Evolutionary conservation across 23 red algal species (phyloP), one percentile per base, ranked within the genome.

Genomic region (Gracilariopsis chorda): DNA sequence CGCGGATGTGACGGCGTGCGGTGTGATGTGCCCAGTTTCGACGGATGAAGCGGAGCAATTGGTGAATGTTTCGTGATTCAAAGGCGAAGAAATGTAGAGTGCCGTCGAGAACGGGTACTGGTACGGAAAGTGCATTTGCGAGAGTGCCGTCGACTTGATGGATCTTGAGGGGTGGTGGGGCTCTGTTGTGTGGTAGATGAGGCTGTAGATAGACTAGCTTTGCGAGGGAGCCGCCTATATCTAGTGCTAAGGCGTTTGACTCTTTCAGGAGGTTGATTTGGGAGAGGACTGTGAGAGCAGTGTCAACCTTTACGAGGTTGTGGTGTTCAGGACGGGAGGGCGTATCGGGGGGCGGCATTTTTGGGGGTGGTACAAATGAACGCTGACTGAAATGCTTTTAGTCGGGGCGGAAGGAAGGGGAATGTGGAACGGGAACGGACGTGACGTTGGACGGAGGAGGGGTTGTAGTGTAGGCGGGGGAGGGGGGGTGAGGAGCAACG

Each of bases 201-300:
- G 86, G 95, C 70, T 98, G 96, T 23, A 98, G 77, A 83, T 98
- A 98, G 41, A 98, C 73, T 48, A 98, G 88, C 51, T 98, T 98
- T 2, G 96, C 92, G 43, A 98, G 86, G 64, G 88, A 90, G 39
- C 96, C 92, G 61, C 96, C 96, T 24, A 98, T 98, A 80, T 98
- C 96, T 17, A 98, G 79, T 1, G 96, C 96, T 7, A 95, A 51
- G 10, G 93, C 90, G 64, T 92, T 90, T 21, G 93, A 93, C 80
- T 98, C 96, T 4, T 55, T 49, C n/a, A 95, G 80, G 21, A 98
- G 80, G 45, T 98, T 90, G 81, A 95, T 86, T 24, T 92, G 65
- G 16, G 82, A 59, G 52, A 98, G 83, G 37, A 98, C 80, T 25
- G 86, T 75, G 33, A 98, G 72, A 3, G 96, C 92, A 34, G 91